phyloP scores from a whole-genome alignment of 2,329 filamentous ascomycete genomes.

The Paracoccidioides brasiliensis region DNA sequence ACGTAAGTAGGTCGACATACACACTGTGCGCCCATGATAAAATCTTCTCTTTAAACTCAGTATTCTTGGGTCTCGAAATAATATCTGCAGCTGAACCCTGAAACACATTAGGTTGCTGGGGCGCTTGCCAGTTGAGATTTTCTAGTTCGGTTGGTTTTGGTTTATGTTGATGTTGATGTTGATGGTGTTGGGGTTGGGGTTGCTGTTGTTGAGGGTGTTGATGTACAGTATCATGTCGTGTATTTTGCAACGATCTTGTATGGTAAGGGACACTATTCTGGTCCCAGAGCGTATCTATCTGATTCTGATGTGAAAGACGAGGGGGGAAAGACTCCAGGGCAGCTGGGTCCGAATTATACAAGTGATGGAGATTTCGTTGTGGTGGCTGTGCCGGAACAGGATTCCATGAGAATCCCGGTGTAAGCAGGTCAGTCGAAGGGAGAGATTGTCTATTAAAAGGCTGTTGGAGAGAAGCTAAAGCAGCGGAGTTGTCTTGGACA shows the following conservation, averaged over 20 bases:
- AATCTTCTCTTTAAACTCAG: slow-evolving; percentile 54
- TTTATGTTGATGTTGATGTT: no score
- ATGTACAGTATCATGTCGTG: not conserved
- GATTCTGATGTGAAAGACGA: slow-evolving; percentile 11
- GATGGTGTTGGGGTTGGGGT: not conserved
- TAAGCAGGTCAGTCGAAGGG: slow-evolving; percentile 16
- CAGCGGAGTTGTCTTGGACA: slow-evolving; percentile 14
- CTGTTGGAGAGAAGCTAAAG: slow-evolving; percentile 20
- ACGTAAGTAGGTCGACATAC: slow-evolving; percentile 57
- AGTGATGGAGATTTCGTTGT: slow-evolving; percentile 4
- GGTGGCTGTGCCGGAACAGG: slow-evolving; percentile 14
- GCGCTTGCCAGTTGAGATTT: slow-evolving; percentile 16
- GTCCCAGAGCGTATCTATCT: slow-evolving; percentile 11
- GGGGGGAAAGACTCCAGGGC: slow-evolving; percentile 25
- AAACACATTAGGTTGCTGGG: slow-evolving; percentile 7
- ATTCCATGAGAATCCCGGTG: slow-evolving; percentile 22
- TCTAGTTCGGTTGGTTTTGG: slow-evolving; percentile 9
- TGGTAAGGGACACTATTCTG: slow-evolving; percentile 19
- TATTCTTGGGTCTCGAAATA: slow-evolving; percentile 22
- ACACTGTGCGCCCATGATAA: slow-evolving; percentile 57
- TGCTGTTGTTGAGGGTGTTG: not conserved
- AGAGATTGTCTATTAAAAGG: slow-evolving; percentile 18
- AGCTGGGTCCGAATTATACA: slow-evolving; percentile 19
- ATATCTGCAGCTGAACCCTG: slow-evolving; percentile 14
- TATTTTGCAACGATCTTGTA: slow-evolving; percentile 11